Percentiles rank a stretch among this genome's conserved stretches.
Evolutionary conservation across 2,329 filamentous ascomycete genomes (phyloP).

Genomic region (Talaromyces rugulosus): DNA sequence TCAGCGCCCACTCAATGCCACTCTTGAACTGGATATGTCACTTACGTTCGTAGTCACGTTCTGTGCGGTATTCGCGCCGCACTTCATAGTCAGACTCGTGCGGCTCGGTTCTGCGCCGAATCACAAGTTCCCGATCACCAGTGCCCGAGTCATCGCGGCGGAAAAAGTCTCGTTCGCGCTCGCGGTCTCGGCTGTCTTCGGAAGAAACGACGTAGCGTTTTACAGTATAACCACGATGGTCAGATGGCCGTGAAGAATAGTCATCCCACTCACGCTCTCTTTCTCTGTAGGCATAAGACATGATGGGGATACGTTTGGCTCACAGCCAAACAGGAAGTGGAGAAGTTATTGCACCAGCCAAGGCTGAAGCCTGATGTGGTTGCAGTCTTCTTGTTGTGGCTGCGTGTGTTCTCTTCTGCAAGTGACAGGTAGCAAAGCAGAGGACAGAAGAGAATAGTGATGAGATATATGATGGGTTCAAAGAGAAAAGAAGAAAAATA

Average conservation of each 20-base stretch:
- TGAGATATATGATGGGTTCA: not conserved
- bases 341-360: not conserved
- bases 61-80: conserved; percentile 40
- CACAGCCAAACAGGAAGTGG: not conserved
- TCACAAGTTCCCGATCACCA: conserved; percentile 40
- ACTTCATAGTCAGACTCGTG: conserved; percentile 47
- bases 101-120: conserved; percentile 44
- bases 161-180: conserved; percentile 23
- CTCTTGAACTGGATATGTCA: conserved; percentile 15
- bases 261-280: conserved; percentile 41
- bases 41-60: conserved; percentile 44
- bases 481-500: not conserved
- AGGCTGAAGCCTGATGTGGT: not conserved
- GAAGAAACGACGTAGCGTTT: conserved; percentile 53
- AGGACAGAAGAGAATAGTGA: not conserved
- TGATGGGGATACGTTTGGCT: conserved; percentile 10
- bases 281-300: conserved; percentile 38
- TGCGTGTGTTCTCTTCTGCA: not conserved
- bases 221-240: conserved; percentile 48
- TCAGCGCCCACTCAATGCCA: not conserved
- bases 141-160: conserved; percentile 28
- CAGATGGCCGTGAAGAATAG: conserved; percentile 31
- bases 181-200: conserved; percentile 36
- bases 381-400: not conserved
- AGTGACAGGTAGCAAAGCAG: not conserved